phyloP scores from a whole-genome alignment of 345 rosid species.

The Odontarrhena argentea region DNA sequence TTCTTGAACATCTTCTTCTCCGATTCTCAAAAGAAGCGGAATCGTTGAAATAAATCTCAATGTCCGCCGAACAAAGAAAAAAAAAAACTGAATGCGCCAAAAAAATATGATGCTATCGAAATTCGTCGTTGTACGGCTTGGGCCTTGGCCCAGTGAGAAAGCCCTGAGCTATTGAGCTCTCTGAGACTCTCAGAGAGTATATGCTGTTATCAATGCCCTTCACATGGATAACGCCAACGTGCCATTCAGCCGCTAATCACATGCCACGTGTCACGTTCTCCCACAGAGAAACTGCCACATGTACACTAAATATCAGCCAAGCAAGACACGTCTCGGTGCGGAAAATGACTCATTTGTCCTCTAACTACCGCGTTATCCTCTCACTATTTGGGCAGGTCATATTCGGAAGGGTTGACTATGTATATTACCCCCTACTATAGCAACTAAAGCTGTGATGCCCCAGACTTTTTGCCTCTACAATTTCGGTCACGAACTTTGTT shows the following conservation, averaged over 20 bases:
- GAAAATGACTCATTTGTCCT: conserved; percentile 18
- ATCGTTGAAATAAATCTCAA: conserved; percentile 11
- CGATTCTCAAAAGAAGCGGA: conserved; percentile 18
- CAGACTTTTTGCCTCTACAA: too few species aligned
- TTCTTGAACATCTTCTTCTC: conserved; percentile 65
- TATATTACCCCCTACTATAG: too few species aligned
- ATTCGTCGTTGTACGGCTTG: neutral
- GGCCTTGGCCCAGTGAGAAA: conserved; percentile 26
- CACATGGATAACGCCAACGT: conserved; percentile 23
- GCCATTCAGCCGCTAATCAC: conserved; percentile 30
- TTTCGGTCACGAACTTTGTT: too few species aligned
- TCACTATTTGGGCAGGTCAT: conserved; percentile 1
- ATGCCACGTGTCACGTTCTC: conserved; percentile 28
- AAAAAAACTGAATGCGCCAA: neutral
- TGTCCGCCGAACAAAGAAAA: neutral
- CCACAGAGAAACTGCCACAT: conserved; percentile 35
- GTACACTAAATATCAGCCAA: conserved; percentile 20
- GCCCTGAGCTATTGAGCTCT: neutral
- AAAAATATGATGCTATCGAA: neutral
- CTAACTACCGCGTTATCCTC: neutral
- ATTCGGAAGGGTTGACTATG: too few species aligned
- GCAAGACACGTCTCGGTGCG: conserved; percentile 26
- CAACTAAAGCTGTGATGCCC: too few species aligned
- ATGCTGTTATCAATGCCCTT: neutral
- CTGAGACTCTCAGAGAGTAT: neutral